Evolutionary conservation across 2,329 filamentous ascomycete genomes (phyloP).

Genomic region (Paracamarosporium sp.): DNA sequence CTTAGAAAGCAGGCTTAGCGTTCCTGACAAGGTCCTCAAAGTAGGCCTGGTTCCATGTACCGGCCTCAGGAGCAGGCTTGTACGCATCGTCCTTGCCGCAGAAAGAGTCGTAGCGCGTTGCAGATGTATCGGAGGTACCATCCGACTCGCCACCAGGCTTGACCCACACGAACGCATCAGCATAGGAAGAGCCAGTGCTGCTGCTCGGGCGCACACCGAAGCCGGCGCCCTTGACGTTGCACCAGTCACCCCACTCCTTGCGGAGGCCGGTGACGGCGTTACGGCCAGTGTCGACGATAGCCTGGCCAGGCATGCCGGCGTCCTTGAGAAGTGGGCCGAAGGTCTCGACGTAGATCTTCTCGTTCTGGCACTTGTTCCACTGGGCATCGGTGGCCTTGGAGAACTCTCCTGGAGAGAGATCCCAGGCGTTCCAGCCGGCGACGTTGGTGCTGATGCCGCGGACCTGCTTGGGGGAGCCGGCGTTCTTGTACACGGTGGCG

Average conservation of each 20-base stretch:
- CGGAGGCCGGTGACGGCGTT: conserved; percentile 60
- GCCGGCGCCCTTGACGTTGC: conserved; percentile 69
- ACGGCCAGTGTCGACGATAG: conserved; percentile 65
- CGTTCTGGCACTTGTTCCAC: conserved; percentile 56
- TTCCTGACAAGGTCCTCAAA: conserved; percentile 47
- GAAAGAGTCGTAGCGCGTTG: conserved; percentile 62
- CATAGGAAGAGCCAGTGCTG: conserved; percentile 63
- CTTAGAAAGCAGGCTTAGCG: conserved; percentile 45
- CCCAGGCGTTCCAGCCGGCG: conserved; percentile 65
- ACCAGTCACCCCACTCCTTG: conserved; percentile 70
- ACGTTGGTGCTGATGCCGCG: conserved; percentile 65
- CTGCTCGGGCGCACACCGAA: conserved; percentile 68
- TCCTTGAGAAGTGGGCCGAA: conserved; percentile 57
- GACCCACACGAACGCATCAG: conserved; percentile 74
- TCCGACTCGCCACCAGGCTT: conserved; percentile 69
- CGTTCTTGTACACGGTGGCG: conserved; percentile 55
- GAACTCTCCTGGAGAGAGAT: conserved; percentile 50
- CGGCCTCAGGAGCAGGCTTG: conserved; percentile 72
- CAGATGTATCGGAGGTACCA: conserved; percentile 51
- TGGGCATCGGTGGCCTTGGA: conserved; percentile 42
- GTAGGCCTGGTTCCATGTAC: conserved; percentile 67
- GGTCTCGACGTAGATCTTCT: conserved; percentile 60
- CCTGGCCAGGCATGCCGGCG: conserved; percentile 60
- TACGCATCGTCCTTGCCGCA: conserved; percentile 64
- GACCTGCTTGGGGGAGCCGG: conserved; percentile 56